Conservation (phyloP, 1,284 basidiomycete genomes). For the Grifola frondosa region DNA sequence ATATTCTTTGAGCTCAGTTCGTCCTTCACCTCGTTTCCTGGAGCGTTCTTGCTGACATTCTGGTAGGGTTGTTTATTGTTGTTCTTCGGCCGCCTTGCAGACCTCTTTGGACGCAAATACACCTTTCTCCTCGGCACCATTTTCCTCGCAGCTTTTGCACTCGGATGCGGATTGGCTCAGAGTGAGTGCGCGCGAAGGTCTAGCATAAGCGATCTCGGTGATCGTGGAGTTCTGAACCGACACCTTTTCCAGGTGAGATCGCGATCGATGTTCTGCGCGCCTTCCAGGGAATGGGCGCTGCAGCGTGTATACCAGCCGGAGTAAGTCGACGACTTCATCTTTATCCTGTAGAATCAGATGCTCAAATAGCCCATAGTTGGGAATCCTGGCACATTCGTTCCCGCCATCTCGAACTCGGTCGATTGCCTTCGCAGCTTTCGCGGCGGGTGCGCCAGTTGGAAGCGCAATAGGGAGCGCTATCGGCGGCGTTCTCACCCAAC, state of each 20-base stretch:
- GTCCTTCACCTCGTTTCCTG: neutral
- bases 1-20: constrained; percentile 2
- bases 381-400: constrained; percentile 45
- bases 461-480: constrained; percentile 40
- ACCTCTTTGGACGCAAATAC: constrained; percentile 68
- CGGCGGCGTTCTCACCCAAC: constrained; percentile 33
- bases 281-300: constrained; percentile 36
- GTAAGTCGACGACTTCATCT: constrained; percentile 18
- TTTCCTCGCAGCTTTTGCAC: constrained; percentile 45
- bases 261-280: no score
- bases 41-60: neutral
- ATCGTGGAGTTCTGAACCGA: no score
- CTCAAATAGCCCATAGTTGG: constrained; percentile 28
- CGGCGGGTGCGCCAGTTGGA: constrained; percentile 28
- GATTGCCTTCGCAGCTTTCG: no score
- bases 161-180: constrained; percentile 53
- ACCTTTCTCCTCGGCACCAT: constrained; percentile 41
- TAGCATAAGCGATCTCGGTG: no score
- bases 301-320: constrained; percentile 35
- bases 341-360: neutral
- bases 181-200: constrained; percentile 27
- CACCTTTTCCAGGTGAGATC: no score
- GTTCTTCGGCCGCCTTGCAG: constrained; percentile 69
- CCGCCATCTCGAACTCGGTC: no score
- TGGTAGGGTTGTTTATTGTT: constrained; percentile 49